Conservation (phyloP, 306 rosid species). For the Begonia fuchsioides region DNA sequence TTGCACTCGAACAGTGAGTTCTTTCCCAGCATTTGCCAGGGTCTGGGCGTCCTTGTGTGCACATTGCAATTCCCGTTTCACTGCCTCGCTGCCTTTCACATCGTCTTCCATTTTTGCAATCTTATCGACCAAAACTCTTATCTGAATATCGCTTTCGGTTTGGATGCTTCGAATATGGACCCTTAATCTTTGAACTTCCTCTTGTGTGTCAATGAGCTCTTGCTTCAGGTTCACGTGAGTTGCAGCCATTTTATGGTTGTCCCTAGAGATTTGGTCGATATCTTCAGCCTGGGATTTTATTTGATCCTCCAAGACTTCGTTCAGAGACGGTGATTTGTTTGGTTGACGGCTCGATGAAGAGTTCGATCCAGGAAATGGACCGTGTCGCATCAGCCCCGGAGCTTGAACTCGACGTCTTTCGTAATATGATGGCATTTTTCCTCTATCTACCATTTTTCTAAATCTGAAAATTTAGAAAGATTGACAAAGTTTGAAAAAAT, state of each 20-base stretch:
- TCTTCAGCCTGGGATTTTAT: conserved; percentile 58
- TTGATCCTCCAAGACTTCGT: conserved; percentile 46
- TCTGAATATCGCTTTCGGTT: conserved; percentile 74
- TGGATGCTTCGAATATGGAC: conserved; percentile 69
- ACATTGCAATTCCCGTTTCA: conserved; percentile 52
- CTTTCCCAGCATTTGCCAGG: conserved; percentile 43
- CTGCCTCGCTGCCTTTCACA: conserved; percentile 42
- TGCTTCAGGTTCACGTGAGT: conserved; percentile 48
- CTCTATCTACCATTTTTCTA: conserved; percentile 29
- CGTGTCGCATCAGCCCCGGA: conserved; percentile 47
- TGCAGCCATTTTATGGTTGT: conserved; percentile 53
- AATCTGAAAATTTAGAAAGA: not conserved
- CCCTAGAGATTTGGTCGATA: conserved; percentile 45
- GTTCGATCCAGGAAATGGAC: conserved; percentile 28
- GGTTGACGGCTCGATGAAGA: conserved; percentile 20
- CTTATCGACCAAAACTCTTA: conserved; percentile 57
- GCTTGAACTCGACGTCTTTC: conserved; percentile 26
- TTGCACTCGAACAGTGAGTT: conserved; percentile 38
- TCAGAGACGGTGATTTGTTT: conserved; percentile 21
- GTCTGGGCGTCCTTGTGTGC: conserved; percentile 58
- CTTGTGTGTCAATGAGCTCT: conserved; percentile 42
- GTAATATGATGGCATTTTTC: conserved; percentile 18
- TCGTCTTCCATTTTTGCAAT: conserved; percentile 49
- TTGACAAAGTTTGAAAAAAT: not conserved
- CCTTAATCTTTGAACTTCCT: conserved; percentile 46